Base-by-base conservation (phyloP, 176 grass and related monocot genomes). In the Musa beccarii region DNA sequence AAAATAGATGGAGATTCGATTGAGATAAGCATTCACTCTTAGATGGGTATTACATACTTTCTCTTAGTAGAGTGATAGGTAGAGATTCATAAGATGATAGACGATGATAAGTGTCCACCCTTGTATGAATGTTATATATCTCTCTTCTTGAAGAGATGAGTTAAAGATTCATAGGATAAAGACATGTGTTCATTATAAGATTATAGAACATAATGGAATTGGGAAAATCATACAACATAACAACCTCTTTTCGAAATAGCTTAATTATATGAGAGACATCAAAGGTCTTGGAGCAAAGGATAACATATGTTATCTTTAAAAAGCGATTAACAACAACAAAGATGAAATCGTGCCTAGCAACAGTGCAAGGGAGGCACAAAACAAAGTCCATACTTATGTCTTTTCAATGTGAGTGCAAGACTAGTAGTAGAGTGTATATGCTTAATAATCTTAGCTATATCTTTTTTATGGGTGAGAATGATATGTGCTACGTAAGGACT, bases 81-180 rank as follows among this genome's bases (percentile, higher is more conserved):
- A 29, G 2, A 0, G 29, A 3, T 29, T 2, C 0, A 3, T 29
- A 29, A 2, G 29, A 29, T 34, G 34, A 34, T 4, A 34, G 5
- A 22, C 22, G 22, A 28, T 28, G 28, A 34, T 4, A 34, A 34
- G 3, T 34, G 0, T 34, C 0, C 34, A 34, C 0, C 3, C 3
- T 34, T 6, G 29, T 34, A 34, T 34, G 0, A 5, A 34, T 5
- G 0, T 5, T 0, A 34, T 0, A 5, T 34, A 34, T 34, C 3
- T 6, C 0, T 3, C 34, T 5, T 34, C 0, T 34, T 4, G 0
- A 34, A 34, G 0, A 34, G 3, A 34, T 0, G 34, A 34, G 3
- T 34, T 34, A 34, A 34, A 0, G 34, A 5, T 34, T 34, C 4
- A 34, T 34, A 34, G 3, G 4, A 34, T 4, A 0, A 0, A 34